These are phyloP conservation scores for Aspergillus amoenus DNA, from an alignment of 2,329 filamentous ascomycete species.

Conservation along the genomic window DNA sequence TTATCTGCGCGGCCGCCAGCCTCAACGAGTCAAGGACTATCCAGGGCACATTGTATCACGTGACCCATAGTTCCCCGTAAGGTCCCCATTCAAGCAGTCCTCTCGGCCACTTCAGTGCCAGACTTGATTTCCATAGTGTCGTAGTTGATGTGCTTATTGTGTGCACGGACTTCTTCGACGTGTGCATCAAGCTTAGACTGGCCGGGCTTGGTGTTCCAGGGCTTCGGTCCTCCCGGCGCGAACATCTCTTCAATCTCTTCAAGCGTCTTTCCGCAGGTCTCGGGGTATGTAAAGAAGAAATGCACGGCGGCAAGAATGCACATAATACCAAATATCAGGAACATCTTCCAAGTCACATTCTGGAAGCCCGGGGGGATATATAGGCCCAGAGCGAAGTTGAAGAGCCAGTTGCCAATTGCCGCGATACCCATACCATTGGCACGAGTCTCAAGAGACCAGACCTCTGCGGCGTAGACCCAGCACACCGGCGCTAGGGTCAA, in stretches of 20 bases:
- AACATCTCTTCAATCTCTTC: slow-evolving; percentile 37
- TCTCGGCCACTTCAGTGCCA: neutral
- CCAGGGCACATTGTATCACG: neutral
- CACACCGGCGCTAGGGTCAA: slow-evolving; percentile 63
- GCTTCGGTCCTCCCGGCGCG: slow-evolving; percentile 22
- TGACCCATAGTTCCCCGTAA: neutral
- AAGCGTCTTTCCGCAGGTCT: slow-evolving; percentile 33
- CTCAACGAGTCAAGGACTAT: neutral
- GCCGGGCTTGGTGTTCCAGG: slow-evolving; percentile 35
- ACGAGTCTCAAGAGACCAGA: slow-evolving; percentile 62
- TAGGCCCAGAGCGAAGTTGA: slow-evolving; percentile 61
- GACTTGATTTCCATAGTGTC: neutral
- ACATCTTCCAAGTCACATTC: slow-evolving; percentile 47
- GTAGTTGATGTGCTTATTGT: neutral
- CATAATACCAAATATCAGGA: slow-evolving; percentile 48
- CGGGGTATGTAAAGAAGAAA: slow-evolving; percentile 43
- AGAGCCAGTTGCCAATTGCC: slow-evolving; percentile 56
- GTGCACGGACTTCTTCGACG: slow-evolving; percentile 25
- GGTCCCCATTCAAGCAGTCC: neutral
- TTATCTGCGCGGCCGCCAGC: too few relatives aligned
- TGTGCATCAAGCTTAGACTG: slow-evolving; percentile 29
- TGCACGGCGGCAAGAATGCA: slow-evolving; percentile 48
- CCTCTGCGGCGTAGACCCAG: slow-evolving; percentile 67
- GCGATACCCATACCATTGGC: slow-evolving; percentile 59
- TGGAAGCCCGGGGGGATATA: slow-evolving; percentile 59